phyloP scores from a whole-genome alignment of 495 filamentous ascomycete species.

The Podospora sp. region DNA sequence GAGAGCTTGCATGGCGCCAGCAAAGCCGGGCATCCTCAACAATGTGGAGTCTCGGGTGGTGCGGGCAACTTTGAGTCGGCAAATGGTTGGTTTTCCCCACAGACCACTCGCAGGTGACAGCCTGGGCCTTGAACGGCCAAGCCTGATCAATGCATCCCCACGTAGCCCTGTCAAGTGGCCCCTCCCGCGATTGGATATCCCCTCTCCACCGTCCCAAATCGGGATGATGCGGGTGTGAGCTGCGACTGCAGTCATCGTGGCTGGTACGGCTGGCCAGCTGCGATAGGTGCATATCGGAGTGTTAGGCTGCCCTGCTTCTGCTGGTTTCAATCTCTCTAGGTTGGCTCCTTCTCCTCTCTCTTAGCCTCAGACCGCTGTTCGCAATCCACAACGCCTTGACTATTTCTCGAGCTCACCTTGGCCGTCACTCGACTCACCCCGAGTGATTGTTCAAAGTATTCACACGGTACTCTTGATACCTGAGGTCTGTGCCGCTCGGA shows the following conservation, averaged over 20 bases:
- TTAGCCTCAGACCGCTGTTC: slow-evolving; percentile 1
- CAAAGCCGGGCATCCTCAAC: neutral
- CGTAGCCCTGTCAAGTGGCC: slow-evolving; percentile 17
- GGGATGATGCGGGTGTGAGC: slow-evolving; percentile 30
- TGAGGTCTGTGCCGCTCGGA: slow-evolving; percentile 8
- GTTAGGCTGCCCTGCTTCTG: slow-evolving; percentile 6
- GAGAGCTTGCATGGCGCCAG: slow-evolving; percentile 21
- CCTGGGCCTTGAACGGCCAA: slow-evolving; percentile 15
- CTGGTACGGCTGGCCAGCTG: neutral
- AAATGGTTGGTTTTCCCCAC: slow-evolving; percentile 8
- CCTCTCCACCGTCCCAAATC: slow-evolving; percentile 19
- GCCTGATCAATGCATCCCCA: slow-evolving; percentile 24
- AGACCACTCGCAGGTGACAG: neutral
- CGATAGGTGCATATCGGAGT: slow-evolving; percentile 6
- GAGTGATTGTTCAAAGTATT: neutral
- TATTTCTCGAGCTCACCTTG: slow-evolving; percentile 10
- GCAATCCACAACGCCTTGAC: neutral
- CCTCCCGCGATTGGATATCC: slow-evolving; percentile 1
- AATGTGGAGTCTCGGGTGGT: neutral
- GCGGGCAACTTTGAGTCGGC: neutral
- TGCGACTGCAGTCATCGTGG: slow-evolving; percentile 27
- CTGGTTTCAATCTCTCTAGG: neutral
- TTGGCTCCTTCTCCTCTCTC: neutral
- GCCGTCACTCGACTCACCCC: slow-evolving; percentile 2
- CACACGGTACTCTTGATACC: neutral